Evolutionary conservation across 305 asterid genomes (phyloP).

Genomic region (Euphrasia arctica): DNA sequence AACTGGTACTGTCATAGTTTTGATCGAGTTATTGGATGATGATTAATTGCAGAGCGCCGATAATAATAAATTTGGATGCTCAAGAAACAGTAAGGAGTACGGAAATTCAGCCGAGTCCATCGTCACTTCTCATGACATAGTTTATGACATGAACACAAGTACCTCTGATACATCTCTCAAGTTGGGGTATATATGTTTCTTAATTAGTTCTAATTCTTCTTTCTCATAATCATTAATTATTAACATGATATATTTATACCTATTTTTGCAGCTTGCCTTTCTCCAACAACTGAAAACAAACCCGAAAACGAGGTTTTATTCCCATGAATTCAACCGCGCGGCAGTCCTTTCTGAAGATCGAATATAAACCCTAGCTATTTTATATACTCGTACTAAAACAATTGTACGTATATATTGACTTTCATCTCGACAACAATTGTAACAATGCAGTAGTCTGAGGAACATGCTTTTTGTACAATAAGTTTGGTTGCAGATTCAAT

Average conservation of each 20-base stretch:
- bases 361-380: neutral
- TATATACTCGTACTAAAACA: neutral
- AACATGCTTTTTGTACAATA: too few species aligned
- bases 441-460: too few species aligned
- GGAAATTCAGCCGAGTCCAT: constrained; percentile 44
- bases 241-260: neutral
- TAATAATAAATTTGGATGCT: constrained; percentile 15
- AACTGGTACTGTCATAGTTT: constrained; percentile 2
- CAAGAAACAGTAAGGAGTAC: constrained; percentile 27
- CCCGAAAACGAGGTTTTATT: constrained; percentile 1
- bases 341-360: neutral
- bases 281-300: constrained; percentile 13
- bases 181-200: constrained; percentile 40
- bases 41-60: constrained; percentile 15
- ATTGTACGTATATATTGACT: neutral
- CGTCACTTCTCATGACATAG: constrained; percentile 28
- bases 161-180: constrained; percentile 52
- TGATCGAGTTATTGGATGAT: neutral
- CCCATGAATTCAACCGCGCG: neutral
- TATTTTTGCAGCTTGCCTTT: constrained; percentile 51
- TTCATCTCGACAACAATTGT: neutral
- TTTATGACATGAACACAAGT: constrained; percentile 24
- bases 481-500: neutral
- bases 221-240: neutral
- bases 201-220: neutral